Evolutionary conservation across 768 basidiomycete genomes (phyloP).

Genomic region (Boletus pseudo-olivaceus): DNA sequence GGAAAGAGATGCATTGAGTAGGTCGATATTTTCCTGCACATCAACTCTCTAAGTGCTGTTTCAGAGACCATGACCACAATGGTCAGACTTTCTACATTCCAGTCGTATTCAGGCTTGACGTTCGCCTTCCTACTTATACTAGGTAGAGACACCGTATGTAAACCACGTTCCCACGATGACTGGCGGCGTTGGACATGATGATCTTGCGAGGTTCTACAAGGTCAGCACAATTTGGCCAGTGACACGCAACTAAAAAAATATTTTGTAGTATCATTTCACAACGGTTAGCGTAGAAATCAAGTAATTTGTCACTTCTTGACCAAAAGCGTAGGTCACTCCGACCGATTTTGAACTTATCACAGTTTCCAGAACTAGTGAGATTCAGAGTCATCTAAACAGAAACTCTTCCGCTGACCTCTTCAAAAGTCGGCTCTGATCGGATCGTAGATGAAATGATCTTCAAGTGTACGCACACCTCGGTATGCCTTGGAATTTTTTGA

Average conservation of each 20-base stretch:
- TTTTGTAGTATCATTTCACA: conserved; percentile 39
- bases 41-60: background rate
- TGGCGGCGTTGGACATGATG: conserved; percentile 42
- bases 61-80: conserved; percentile 43
- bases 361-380: conserved; percentile 40
- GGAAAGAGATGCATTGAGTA: conserved; percentile 39
- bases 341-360: conserved; percentile 38
- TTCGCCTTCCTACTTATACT: conserved; percentile 4
- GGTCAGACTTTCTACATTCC: conserved; percentile 19
- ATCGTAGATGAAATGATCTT: conserved; percentile 49
- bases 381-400: background rate
- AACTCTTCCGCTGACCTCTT: background rate
- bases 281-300: conserved; percentile 15
- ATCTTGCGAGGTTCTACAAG: conserved; percentile 46
- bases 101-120: background rate
- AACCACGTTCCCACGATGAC: conserved; percentile 45
- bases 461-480: conserved; percentile 39
- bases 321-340: conserved; percentile 35
- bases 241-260: background rate
- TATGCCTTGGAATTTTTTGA: conserved; percentile 6
- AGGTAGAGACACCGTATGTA: conserved; percentile 42
- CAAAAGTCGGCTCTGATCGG: conserved; percentile 39
- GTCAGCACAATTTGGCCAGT: conserved; percentile 13
- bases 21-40: conserved; percentile 6
- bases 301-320: background rate